Percentiles rank a stretch among this genome's conserved stretches.
Evolutionary conservation across 2,329 filamentous ascomycete species (phyloP).

Genomic region (Daldinia sp.): DNA sequence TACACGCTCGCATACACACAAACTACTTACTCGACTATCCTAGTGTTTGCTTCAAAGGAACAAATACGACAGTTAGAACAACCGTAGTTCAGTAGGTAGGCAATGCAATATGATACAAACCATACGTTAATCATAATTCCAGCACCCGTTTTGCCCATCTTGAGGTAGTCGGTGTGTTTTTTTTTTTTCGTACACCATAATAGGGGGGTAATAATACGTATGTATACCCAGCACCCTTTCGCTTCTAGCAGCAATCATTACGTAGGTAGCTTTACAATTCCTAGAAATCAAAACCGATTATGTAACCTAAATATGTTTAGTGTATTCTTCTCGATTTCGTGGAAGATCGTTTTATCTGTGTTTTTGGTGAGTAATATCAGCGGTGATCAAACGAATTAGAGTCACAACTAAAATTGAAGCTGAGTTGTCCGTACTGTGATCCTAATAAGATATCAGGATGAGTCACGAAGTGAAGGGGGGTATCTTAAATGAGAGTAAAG

Average conservation of each 20-base stretch:
- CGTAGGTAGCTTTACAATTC: background rate
- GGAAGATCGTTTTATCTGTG: no score
- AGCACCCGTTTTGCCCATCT: no score
- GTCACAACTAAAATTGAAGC: no score
- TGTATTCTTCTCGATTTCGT: no score
- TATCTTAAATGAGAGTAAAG: no score
- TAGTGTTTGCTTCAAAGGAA: background rate
- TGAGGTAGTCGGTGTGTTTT: background rate
- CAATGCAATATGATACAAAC: conserved; percentile 4
- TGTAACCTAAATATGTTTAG: background rate
- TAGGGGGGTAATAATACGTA: background rate
- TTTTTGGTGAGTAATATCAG: background rate
- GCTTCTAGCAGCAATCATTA: background rate
- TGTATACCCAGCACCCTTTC: background rate
- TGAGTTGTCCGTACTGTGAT: no score
- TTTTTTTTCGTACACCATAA: background rate
- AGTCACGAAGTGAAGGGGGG: no score
- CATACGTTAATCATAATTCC: background rate
- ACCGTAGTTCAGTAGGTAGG: conserved; percentile 3
- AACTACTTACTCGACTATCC: background rate
- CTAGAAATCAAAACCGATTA: no score
- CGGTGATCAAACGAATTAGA: no score
- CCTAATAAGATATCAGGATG: no score
- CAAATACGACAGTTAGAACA: background rate
- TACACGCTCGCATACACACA: background rate